Evolutionary conservation across 345 rosid species (phyloP).

Genomic region (Rhodomyrtus tomentosa): DNA sequence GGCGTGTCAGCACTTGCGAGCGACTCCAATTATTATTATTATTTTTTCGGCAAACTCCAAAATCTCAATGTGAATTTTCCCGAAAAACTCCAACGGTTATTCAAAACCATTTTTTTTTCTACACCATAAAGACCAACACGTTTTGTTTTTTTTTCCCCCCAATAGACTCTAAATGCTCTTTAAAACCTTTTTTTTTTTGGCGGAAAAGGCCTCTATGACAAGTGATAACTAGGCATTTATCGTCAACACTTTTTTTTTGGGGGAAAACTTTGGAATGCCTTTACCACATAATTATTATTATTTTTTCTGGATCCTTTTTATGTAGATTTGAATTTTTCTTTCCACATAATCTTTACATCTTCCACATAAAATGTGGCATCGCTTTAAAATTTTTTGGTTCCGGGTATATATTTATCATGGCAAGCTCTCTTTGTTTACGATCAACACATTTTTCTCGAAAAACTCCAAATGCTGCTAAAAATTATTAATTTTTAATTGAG

Average conservation of each 20-base stretch:
- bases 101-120: neutral
- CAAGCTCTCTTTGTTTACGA: neutral
- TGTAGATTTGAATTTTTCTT: neutral
- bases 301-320: rapidly evolving
- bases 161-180: neutral
- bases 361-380: neutral
- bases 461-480: neutral
- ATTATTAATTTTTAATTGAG: neutral
- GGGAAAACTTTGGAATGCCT: rapidly evolving
- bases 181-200: neutral
- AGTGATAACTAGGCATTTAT: neutral
- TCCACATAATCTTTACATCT: neutral
- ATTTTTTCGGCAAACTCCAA: neutral
- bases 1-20: neutral
- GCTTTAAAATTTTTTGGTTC: neutral
- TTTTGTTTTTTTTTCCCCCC: neutral
- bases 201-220: neutral
- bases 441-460: rapidly evolving
- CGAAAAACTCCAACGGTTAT: neutral
- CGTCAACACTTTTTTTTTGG: rapidly evolving
- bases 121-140: neutral
- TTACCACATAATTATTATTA: neutral
- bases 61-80: neutral
- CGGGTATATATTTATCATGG: neutral
- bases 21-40: neutral